phyloP scores from a whole-genome alignment of 495 filamentous ascomycete genomes.

The Venustampulla echinocandica region DNA sequence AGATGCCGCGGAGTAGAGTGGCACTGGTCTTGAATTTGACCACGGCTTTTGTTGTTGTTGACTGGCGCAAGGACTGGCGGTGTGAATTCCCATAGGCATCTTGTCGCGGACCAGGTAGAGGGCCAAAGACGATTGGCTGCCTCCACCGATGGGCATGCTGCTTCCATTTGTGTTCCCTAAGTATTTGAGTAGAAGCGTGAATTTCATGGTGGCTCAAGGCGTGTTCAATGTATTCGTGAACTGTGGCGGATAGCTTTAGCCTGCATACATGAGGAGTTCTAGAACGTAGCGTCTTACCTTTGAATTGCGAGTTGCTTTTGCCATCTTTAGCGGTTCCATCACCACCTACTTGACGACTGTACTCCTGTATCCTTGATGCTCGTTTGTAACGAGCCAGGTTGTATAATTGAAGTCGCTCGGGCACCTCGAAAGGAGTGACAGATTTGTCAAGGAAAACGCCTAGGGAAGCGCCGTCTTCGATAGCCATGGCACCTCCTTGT shows the following conservation, averaged over 20 bases:
- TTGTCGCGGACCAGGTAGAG: slow-evolving; percentile 46
- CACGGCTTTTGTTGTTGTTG: slow-evolving; percentile 40
- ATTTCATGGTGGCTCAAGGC: slow-evolving; percentile 54
- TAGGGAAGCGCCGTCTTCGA: slow-evolving; percentile 53
- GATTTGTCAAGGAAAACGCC: slow-evolving; percentile 41
- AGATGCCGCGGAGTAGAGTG: slow-evolving; percentile 48
- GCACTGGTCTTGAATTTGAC: slow-evolving; percentile 50
- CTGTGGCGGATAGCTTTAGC: no score
- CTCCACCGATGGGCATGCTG: slow-evolving; percentile 28
- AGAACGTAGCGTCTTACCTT: no score
- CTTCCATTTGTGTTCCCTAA: slow-evolving; percentile 38
- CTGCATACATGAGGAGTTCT: no score
- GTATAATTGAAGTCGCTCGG: slow-evolving; percentile 43
- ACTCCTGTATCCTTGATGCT: slow-evolving; percentile 46
- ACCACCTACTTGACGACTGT: slow-evolving; percentile 36
- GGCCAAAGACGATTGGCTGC: slow-evolving; percentile 48
- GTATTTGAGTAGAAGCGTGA: slow-evolving; percentile 41
- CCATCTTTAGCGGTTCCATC: no score
- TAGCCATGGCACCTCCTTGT: slow-evolving; percentile 47
- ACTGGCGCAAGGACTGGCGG: slow-evolving; percentile 16
- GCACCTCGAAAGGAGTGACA: slow-evolving; percentile 32
- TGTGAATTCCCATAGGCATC: slow-evolving; percentile 24
- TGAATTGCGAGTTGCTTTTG: no score
- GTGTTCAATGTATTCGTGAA: slow-evolving; percentile 41
- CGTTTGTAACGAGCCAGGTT: slow-evolving; percentile 43